Conservation (phyloP, 495 filamentous ascomycete genomes). For the Amphirosellinia nigrospora region DNA sequence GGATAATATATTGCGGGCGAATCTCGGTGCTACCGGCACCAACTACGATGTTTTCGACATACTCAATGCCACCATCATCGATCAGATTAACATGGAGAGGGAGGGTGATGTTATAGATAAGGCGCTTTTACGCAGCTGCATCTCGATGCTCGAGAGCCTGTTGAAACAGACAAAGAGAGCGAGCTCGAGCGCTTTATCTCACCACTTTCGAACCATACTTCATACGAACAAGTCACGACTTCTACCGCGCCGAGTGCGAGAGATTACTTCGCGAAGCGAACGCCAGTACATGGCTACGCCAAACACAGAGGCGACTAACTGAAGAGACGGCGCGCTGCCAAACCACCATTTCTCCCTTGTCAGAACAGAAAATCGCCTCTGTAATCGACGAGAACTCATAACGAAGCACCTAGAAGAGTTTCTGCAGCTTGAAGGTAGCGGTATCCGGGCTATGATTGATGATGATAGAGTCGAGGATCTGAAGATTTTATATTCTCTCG, state of each 20-base stretch:
- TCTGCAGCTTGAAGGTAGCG: conserved; percentile 80
- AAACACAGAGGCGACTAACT: conserved; percentile 70
- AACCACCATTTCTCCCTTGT: conserved; percentile 74
- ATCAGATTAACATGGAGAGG: conserved; percentile 90
- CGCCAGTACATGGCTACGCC: conserved; percentile 82
- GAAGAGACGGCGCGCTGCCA: conserved; percentile 85
- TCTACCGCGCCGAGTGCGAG: conserved; percentile 78
- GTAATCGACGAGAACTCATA: conserved; percentile 84
- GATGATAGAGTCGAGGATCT: conserved; percentile 82
- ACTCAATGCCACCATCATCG: conserved; percentile 80
- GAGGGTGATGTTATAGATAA: conserved; percentile 90
- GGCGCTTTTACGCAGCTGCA: conserved; percentile 77
- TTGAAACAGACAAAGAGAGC: conserved; percentile 80
- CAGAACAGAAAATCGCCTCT: conserved; percentile 72
- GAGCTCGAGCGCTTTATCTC: conserved; percentile 81
- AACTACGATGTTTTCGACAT: conserved; percentile 67
- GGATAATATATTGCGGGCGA: conserved; percentile 74
- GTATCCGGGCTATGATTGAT: conserved; percentile 88
- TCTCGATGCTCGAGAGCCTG: conserved; percentile 89
- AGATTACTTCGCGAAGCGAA: conserved; percentile 76
- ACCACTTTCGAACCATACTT: conserved; percentile 83
- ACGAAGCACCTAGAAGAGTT: conserved; percentile 77
- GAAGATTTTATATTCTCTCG: conserved; percentile 75
- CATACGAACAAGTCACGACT: conserved; percentile 68
- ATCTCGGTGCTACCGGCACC: conserved; percentile 48